Base-by-base conservation (phyloP, 208 protist genomes). In the Trypanosoma scelopori region DNA sequence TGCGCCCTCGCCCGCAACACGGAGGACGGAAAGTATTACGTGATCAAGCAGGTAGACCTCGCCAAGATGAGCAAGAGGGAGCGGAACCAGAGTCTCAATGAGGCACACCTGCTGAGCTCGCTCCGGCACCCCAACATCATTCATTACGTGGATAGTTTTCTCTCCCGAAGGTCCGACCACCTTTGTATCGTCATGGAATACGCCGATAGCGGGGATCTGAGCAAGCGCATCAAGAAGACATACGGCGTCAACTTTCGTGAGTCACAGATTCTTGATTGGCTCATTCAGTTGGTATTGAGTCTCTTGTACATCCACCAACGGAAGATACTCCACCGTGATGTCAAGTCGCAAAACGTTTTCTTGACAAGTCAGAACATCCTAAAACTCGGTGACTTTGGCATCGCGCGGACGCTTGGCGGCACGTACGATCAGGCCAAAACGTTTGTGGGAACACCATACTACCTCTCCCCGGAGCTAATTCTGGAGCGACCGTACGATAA, bases 361-460 rank as follows among this genome's bases (percentile, higher is more conserved):
- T 68, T 98, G 32, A 97, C 93, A 11, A 82, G 69, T 55, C 79
- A 94, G 52, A 84, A 87, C 42, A 62, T 96, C 20, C 74, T 97
- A 42, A 98, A 98, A 64, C 55, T 98, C 6, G 95, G 95, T 22
- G 95, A 98, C 76, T 98, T 97, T 84, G 95, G 95, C n/a, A 97
- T 98, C 57, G 79, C 93, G 1, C 76, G 89, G 12, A 92, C 91
- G 18, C 81, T 98, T 57, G 85, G 76, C 52, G 88, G 78, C 61
- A 92, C 86, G 18, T 96, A 93, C 69, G 95, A 98, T 68, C 88
- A 96, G 53, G 95, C 95, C 0, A 87, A 93, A 58, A 98, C 95
- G 5, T 95, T 97, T 69, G 93, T 98, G 1, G 95, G 95, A 55
- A 98, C 95, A 3, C 95, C 95, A 23, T 98, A 98, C 73, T 98